phyloP scores from a whole-genome alignment of 768 basidiomycete species.

The Russula sp. region DNA sequence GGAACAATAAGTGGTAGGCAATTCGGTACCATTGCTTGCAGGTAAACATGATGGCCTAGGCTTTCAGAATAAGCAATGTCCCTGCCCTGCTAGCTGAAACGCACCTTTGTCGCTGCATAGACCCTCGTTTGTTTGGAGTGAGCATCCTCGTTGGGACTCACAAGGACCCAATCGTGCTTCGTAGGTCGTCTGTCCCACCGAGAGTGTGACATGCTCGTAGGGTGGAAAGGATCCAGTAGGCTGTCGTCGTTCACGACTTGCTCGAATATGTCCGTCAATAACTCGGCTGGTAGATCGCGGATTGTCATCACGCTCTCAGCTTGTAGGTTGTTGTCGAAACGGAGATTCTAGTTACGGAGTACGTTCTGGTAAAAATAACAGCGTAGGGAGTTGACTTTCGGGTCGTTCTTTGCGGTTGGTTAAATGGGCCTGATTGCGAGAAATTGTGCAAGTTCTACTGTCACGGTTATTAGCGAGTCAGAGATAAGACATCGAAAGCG shows the following conservation, averaged over 20 bases:
- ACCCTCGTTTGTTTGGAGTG: slow-evolving; percentile 53
- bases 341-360: not conserved
- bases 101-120: slow-evolving; percentile 63
- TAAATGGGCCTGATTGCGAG: not conserved
- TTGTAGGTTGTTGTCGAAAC: not conserved
- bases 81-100: slow-evolving; percentile 18
- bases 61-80: slow-evolving; percentile 1
- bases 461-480: not conserved
- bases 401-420: not conserved
- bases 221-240: slow-evolving; percentile 56
- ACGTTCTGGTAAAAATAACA: not conserved
- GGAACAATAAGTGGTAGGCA: slow-evolving; percentile 61
- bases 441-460: not conserved
- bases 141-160: slow-evolving; percentile 54
- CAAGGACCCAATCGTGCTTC: slow-evolving; percentile 48
- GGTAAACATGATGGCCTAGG: slow-evolving; percentile 60
- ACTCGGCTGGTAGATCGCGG: slow-evolving; percentile 54
- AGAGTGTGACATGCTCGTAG: slow-evolving; percentile 55
- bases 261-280: slow-evolving; percentile 66
- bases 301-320: slow-evolving; percentile 13
- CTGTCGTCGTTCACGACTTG: slow-evolving; percentile 65
- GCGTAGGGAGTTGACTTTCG: not conserved
- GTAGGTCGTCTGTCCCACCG: slow-evolving; percentile 53
- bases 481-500: not conserved
- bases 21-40: slow-evolving; percentile 58